These are phyloP conservation scores for Bidens hawaiensis DNA, from an alignment of 140 eudicot genomes.

Conservation along the genomic window DNA sequence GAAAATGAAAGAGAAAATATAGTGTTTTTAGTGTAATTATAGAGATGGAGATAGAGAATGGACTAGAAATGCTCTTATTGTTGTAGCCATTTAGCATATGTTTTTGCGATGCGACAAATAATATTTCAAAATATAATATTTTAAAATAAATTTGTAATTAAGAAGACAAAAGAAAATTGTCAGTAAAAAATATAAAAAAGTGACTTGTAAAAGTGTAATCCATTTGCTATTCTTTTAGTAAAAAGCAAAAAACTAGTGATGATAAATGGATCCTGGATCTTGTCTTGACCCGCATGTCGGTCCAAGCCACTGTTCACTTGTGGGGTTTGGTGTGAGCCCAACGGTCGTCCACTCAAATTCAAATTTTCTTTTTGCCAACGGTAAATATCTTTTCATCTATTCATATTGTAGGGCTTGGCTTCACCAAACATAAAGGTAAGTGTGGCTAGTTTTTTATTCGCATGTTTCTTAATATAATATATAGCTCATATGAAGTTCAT, in stretches of 20 bases:
- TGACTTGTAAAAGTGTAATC: constrained; percentile 2
- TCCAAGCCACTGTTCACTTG: constrained; percentile 1
- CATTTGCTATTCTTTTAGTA: constrained; percentile 18
- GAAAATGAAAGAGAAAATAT: too few relatives aligned
- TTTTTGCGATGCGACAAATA: too few relatives aligned
- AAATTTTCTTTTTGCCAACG: constrained; percentile 14
- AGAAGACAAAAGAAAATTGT: background rate
- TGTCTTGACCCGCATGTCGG: constrained; percentile 17
- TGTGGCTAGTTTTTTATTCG: background rate
- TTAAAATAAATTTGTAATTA: background rate
- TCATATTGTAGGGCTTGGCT: background rate
- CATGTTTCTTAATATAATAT: background rate
- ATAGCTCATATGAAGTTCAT: background rate
- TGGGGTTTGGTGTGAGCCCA: constrained; percentile 11
- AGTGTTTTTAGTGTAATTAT: too few relatives aligned
- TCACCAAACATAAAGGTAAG: background rate
- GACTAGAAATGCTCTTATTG: too few relatives aligned
- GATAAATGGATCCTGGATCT: constrained; percentile 15
- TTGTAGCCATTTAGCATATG: too few relatives aligned
- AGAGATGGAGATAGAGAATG: too few relatives aligned
- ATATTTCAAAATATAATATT: too few relatives aligned
- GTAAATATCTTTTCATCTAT: constrained; percentile 4
- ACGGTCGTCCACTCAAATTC: constrained; percentile 30
- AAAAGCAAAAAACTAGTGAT: background rate
- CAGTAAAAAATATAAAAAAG: background rate